Evolutionary conservation across 768 basidiomycete species (phyloP).

Genomic region (Pisolithus sp.): DNA sequence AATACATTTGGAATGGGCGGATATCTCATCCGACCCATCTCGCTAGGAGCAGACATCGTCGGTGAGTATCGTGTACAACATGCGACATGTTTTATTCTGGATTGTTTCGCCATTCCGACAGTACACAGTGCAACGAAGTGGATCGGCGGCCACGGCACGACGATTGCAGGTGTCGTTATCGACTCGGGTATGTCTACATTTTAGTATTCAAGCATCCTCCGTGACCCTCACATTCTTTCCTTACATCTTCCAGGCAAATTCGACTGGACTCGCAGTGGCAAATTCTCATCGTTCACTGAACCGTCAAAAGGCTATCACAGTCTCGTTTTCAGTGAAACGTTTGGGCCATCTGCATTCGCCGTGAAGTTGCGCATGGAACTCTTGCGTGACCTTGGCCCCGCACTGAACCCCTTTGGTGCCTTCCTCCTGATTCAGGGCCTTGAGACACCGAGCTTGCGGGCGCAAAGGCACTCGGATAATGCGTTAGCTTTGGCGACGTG

Average conservation of each 20-base stretch:
- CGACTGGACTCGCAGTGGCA: conserved; percentile 46
- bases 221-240: not conserved
- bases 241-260: conserved; percentile 40
- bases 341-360: conserved; percentile 47
- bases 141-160: conserved; percentile 65
- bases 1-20: conserved; percentile 62
- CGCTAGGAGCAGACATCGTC: conserved; percentile 53
- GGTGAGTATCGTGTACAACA: conserved; percentile 18
- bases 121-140: conserved; percentile 61
- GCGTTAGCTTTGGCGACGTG: conserved; percentile 45
- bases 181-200: conserved; percentile 41
- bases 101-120: conserved; percentile 8
- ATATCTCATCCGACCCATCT: conserved; percentile 48
- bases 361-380: conserved; percentile 47
- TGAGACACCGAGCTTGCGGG: conserved; percentile 56
- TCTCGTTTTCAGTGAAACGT: conserved; percentile 41
- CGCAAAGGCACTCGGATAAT: conserved; percentile 53
- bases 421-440: conserved; percentile 56
- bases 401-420: conserved; percentile 50
- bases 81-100: not conserved
- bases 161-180: conserved; percentile 56
- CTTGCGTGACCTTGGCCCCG: conserved; percentile 47
- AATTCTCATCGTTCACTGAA: conserved; percentile 51
- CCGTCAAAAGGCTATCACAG: conserved; percentile 56
- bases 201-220: not conserved